These are phyloP conservation scores for Botrytis medusae DNA, from an alignment of 2,329 filamentous ascomycete genomes.

Conservation along the genomic window DNA sequence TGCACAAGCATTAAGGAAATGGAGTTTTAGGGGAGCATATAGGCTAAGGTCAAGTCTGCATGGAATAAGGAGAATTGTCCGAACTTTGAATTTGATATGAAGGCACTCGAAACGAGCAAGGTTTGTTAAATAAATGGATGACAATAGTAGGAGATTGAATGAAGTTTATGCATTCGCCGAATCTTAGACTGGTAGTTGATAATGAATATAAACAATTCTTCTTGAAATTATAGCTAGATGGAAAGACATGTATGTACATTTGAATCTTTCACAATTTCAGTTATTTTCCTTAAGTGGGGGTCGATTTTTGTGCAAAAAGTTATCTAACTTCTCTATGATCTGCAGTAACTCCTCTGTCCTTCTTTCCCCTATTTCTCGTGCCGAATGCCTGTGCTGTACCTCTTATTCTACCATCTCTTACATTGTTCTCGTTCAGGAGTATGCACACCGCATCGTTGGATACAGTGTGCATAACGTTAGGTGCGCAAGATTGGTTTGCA, in stretches of 20 bases:
- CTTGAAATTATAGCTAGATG: not conserved
- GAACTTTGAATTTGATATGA: not conserved
- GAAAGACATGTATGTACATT: not conserved
- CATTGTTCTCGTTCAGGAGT: not conserved
- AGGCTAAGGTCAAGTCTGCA: not conserved
- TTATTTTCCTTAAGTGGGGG: not conserved
- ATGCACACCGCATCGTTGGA: not conserved
- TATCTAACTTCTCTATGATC: not conserved
- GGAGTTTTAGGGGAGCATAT: slow-evolving; percentile 19
- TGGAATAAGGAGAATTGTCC: not conserved
- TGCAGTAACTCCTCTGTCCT: not conserved
- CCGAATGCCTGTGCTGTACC: not conserved
- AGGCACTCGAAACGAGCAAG: not conserved
- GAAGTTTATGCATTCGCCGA: not conserved
- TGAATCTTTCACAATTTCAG: not conserved
- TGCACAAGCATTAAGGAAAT: slow-evolving; percentile 17
- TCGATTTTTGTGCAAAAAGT: not conserved
- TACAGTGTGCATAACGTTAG: not conserved
- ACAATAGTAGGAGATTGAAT: not conserved
- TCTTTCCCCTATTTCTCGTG: not conserved
- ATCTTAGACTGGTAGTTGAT: not conserved
- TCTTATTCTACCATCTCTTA: not conserved
- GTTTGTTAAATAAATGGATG: slow-evolving; percentile 1
- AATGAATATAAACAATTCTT: not conserved
- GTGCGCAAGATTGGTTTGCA: not conserved